phyloP scores from a whole-genome alignment of 768 basidiomycete species.

The Mycena epipterygia region DNA sequence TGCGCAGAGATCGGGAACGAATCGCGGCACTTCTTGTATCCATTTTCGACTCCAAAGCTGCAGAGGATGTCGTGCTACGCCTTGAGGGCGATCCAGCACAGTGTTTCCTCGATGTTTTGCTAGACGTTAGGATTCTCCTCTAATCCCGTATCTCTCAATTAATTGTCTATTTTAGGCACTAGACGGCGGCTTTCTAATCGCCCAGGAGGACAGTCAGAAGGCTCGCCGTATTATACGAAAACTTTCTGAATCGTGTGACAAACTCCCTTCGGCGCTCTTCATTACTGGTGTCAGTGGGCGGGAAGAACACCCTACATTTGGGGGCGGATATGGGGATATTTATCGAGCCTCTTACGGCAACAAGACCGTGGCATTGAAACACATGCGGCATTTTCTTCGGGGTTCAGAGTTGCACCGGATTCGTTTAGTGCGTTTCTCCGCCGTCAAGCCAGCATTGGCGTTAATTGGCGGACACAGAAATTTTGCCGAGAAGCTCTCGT shows the following conservation, averaged over 20 bases:
- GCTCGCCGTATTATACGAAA: slow-evolving; percentile 35
- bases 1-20: slow-evolving; percentile 5
- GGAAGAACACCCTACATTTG: slow-evolving; percentile 28
- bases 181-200: slow-evolving; percentile 7
- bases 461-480: slow-evolving; percentile 32
- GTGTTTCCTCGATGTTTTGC: slow-evolving; percentile 18
- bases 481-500: slow-evolving; percentile 45
- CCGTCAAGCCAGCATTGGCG: no score
- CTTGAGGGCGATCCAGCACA: slow-evolving; percentile 17
- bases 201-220: background rate
- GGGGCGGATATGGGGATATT: slow-evolving; percentile 39
- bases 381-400: background rate
- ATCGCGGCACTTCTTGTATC: slow-evolving; percentile 11
- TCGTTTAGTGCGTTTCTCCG: slow-evolving; percentile 1
- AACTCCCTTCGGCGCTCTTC: slow-evolving; percentile 34
- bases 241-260: slow-evolving; percentile 30
- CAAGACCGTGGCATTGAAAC: slow-evolving; percentile 13
- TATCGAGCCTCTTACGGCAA: slow-evolving; percentile 24
- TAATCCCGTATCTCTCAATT: background rate
- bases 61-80: background rate
- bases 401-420: slow-evolving; percentile 8
- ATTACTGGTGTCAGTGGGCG: slow-evolving; percentile 22
- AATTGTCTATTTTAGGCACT: slow-evolving; percentile 4
- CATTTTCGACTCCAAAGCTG: slow-evolving; percentile 9
- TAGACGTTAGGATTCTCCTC: background rate